phyloP scores from a whole-genome alignment of 192 early-diverging fungal genomes.

The Podila verticillata region DNA sequence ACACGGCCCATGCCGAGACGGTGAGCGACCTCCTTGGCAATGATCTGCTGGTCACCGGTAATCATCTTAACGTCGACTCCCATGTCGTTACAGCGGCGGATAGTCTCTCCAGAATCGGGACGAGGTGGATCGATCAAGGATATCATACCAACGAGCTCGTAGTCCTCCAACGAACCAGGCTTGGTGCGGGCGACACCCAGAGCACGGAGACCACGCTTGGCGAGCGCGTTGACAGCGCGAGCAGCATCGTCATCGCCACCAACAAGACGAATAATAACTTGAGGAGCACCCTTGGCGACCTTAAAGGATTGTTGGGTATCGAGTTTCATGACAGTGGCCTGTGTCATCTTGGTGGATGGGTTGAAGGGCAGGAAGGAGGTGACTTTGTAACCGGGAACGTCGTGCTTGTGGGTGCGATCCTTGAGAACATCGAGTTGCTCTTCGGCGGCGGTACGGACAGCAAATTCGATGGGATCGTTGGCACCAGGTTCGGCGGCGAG shows the following conservation, averaged over 20 bases:
- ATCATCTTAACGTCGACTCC: slow-evolving; percentile 98
- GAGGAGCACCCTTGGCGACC: slow-evolving; percentile 94
- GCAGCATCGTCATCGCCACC: slow-evolving; percentile 85
- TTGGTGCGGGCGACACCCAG: slow-evolving; percentile 89
- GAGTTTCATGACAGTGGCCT: slow-evolving; percentile 85
- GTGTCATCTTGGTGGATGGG: slow-evolving; percentile 91
- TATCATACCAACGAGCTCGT: slow-evolving; percentile 92
- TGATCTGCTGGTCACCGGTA: slow-evolving; percentile 95
- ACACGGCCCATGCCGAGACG: slow-evolving; percentile 94
- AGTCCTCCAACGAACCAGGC: slow-evolving; percentile 70
- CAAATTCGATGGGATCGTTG: slow-evolving; percentile 91
- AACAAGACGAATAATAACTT: slow-evolving; percentile 87
- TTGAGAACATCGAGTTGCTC: slow-evolving; percentile 75
- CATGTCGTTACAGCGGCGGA: slow-evolving; percentile 81
- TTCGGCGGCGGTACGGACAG: slow-evolving; percentile 87
- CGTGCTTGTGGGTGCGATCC: slow-evolving; percentile 56
- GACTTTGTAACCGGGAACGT: slow-evolving; percentile 92
- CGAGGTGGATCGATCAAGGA: slow-evolving; percentile 92
- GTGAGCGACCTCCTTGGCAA: slow-evolving; percentile 92
- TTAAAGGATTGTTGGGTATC: slow-evolving; percentile 84
- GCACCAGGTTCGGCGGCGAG: slow-evolving; percentile 91
- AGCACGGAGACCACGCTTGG: slow-evolving; percentile 85
- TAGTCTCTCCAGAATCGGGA: slow-evolving; percentile 89
- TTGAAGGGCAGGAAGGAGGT: slow-evolving; percentile 95
- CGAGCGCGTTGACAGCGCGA: slow-evolving; percentile 84